These are phyloP conservation scores for Hydrangea macrophylla DNA, from an alignment of 148 eudicot species.

Conservation along the genomic window DNA sequence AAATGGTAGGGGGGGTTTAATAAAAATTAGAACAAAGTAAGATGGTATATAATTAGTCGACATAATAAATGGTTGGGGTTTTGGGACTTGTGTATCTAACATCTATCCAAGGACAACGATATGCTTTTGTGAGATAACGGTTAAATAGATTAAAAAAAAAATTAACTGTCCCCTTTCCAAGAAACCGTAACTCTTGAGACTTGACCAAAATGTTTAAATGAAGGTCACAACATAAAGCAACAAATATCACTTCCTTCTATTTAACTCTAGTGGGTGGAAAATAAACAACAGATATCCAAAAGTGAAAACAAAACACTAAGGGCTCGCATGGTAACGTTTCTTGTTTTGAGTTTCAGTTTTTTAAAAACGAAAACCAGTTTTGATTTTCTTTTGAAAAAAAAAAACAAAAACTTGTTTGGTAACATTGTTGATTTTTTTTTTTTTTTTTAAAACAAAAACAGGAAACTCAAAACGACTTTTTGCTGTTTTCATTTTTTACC, in stretches of 20 bases:
- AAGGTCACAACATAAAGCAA: neutral
- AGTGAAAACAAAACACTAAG: too few relatives aligned
- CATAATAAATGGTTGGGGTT: too few relatives aligned
- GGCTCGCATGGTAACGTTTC: too few relatives aligned
- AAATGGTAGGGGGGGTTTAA: neutral
- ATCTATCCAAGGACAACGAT: neutral
- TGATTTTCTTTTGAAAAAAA: too few relatives aligned
- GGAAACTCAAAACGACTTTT: too few relatives aligned
- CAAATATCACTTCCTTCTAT: neutral
- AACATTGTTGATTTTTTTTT: too few relatives aligned
- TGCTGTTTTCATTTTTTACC: too few relatives aligned
- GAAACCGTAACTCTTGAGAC: neutral
- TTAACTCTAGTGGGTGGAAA: neutral
- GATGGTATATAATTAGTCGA: too few relatives aligned
- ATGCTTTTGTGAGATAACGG: neutral
- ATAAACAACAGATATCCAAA: neutral
- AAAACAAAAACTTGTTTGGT: too few relatives aligned
- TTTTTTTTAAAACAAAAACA: too few relatives aligned
- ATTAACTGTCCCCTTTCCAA: neutral
- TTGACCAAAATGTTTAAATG: neutral
- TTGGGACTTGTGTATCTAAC: neutral
- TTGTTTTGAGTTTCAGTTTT: too few relatives aligned
- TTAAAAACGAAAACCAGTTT: too few relatives aligned
- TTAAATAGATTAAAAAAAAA: neutral
- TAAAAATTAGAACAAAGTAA: neutral